Conservation (phyloP, 164 flowering plant genomes). For the Magnolia sinica region DNA sequence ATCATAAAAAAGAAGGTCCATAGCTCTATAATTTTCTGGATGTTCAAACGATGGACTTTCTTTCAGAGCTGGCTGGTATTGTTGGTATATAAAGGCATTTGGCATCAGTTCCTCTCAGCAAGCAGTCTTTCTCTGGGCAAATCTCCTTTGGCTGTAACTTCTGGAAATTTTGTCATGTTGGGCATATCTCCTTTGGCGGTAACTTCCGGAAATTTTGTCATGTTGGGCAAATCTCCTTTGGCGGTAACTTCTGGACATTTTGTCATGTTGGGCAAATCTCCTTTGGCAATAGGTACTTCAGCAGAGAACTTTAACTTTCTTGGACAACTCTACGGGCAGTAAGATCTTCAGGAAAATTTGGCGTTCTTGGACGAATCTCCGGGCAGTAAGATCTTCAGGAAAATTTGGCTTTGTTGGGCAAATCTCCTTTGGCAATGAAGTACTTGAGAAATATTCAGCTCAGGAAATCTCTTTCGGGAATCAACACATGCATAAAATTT, state of each 20-base stretch:
- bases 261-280: slow-evolving; percentile 60
- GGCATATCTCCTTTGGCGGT: slow-evolving; percentile 28
- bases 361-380: slow-evolving; percentile 13
- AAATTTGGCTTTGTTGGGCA: slow-evolving; percentile 18
- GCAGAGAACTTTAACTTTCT: background rate
- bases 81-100: background rate
- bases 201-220: background rate
- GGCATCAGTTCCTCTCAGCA: background rate
- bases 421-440: slow-evolving; percentile 30
- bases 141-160: slow-evolving; percentile 16
- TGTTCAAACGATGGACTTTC: slow-evolving; percentile 3
- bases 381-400: background rate
- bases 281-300: slow-evolving; percentile 50
- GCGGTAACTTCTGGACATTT: background rate
- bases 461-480: background rate
- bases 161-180: background rate
- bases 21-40: background rate
- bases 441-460: background rate
- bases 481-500: too few relatives aligned
- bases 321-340: slow-evolving; percentile 15
- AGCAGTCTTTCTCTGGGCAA: background rate
- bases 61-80: background rate
- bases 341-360: background rate
- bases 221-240: slow-evolving; percentile 17
- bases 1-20: background rate